Evolutionary conservation across 192 early-diverging fungal species (phyloP), one percentile per base, ranked within the genome.

Genomic region (Rhizophagus clarus): DNA sequence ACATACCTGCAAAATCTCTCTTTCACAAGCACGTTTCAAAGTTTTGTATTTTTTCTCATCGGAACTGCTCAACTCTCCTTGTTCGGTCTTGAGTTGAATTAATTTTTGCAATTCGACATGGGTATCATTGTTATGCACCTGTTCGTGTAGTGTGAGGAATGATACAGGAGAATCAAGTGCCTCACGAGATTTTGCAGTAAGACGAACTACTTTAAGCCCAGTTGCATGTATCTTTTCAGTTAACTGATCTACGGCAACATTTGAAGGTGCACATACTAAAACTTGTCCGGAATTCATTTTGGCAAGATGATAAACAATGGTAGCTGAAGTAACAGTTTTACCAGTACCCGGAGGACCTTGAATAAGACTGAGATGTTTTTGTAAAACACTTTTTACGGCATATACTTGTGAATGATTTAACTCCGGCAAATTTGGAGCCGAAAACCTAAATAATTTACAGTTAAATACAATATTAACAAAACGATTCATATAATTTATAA

Each of bases 241-340:
- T 77, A 99, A 84, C 83, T 99, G 98, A 86, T 99, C 97, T 1
- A 99, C 98, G 37, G 98, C 98, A 7, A 99, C 97, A 83, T 99
- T 99, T 83, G 94, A 96, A n/a, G 98, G 97, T 0, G 98, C 98
- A 81, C 95, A 97, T 0, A 99, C 98, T 62, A 99, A 86, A n/a
- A 99, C 92, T 86, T 97, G 96, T 15, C 93, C 94, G 73, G 88
- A 85, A 83, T 94, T 95, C 87, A 95, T 92, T 81, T 94, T 94
- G 51, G 95, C 95, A 17, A 99, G 85, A 81, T 99, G 97, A 81
- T 99, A 99, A 6, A 99, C 97, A 78, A 99, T 90, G 0, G 98
- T 97, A 2, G 97, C 97, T 1, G 96, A 96, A 0, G 97, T 99
- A 3, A 99, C 97, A 0, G 98, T 99, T 85, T 99, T 99, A 77